phyloP scores from a whole-genome alignment of 257 asterid genomes.

The Solanum verrucosum region DNA sequence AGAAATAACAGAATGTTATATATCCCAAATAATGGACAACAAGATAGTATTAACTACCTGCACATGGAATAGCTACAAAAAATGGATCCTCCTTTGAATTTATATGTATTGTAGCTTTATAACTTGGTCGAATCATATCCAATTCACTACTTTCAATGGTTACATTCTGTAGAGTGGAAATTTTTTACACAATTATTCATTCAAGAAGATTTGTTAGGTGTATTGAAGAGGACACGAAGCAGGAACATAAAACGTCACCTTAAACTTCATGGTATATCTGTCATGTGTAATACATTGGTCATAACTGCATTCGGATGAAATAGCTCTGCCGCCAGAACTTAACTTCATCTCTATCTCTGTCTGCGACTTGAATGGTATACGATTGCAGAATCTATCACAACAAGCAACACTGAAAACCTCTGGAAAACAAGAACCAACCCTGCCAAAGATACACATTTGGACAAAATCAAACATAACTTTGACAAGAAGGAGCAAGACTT shows the following conservation, averaged over 20 bases:
- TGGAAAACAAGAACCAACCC: slow-evolving; percentile 40
- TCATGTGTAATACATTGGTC: slow-evolving; percentile 17
- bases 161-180: slow-evolving; percentile 21
- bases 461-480: not conserved
- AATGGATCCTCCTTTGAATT: slow-evolving; percentile 22
- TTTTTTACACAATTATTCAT: not conserved
- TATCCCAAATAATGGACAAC: not conserved
- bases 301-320: slow-evolving; percentile 11
- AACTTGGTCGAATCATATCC: slow-evolving; percentile 44
- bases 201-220: not conserved
- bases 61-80: slow-evolving; percentile 25
- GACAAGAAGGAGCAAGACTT: not conserved
- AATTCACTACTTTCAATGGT: slow-evolving; percentile 19
- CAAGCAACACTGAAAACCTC: slow-evolving; percentile 28
- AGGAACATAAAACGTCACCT: slow-evolving; percentile 20
- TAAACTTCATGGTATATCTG: slow-evolving; percentile 17
- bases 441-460: slow-evolving; percentile 13
- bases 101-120: slow-evolving; percentile 33
- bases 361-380: slow-evolving; percentile 15
- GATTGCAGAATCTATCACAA: slow-evolving; percentile 35
- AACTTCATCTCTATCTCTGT: slow-evolving; percentile 25
- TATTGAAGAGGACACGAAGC: not conserved
- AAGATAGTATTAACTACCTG: slow-evolving; percentile 22
- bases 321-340: slow-evolving; percentile 3
- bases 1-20: not conserved